Conservation (phyloP, 202 grass and related monocot species). For the Eragrostis tef region DNA sequence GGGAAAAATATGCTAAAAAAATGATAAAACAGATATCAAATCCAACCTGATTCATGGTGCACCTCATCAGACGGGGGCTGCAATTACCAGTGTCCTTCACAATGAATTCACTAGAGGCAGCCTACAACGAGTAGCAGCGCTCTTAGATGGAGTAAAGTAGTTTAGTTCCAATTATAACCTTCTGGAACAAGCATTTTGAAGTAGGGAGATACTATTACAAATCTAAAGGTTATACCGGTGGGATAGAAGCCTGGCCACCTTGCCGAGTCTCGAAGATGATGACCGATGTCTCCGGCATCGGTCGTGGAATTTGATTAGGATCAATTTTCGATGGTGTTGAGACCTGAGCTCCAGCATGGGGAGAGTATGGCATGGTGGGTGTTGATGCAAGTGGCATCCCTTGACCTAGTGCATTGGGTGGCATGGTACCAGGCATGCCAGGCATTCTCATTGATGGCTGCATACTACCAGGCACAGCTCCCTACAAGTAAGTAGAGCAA, state of each 20-base stretch:
- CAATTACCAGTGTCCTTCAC: slow-evolving; percentile 88
- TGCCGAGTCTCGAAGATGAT: slow-evolving; percentile 72
- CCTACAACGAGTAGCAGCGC: slow-evolving; percentile 49
- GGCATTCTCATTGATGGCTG: slow-evolving; percentile 63
- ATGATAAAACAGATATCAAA: slow-evolving; percentile 18
- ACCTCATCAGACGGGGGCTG: slow-evolving; percentile 81
- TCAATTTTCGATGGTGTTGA: slow-evolving; percentile 82
- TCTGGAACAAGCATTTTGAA: slow-evolving; percentile 28
- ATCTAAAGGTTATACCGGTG: slow-evolving; percentile 66
- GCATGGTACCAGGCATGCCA: slow-evolving; percentile 49
- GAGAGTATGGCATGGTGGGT: slow-evolving; percentile 63
- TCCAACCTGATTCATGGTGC: slow-evolving; percentile 85
- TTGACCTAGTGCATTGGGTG: slow-evolving; percentile 48
- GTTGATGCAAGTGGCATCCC: slow-evolving; percentile 49
- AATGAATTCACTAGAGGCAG: slow-evolving; percentile 76
- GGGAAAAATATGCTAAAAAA: slow-evolving; percentile 22
- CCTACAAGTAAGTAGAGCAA: slow-evolving; percentile 48
- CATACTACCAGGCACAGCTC: slow-evolving; percentile 49
- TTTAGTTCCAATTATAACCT: slow-evolving; percentile 20
- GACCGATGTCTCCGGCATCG: slow-evolving; percentile 60
- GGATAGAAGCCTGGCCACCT: slow-evolving; percentile 69
- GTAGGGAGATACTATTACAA: slow-evolving; percentile 22
- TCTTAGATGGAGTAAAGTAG: slow-evolving; percentile 38
- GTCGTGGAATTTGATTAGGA: slow-evolving; percentile 81
- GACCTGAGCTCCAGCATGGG: slow-evolving; percentile 67